Conservation (phyloP, 495 filamentous ascomycete species). For the Podospora pseudopauciseta region DNA sequence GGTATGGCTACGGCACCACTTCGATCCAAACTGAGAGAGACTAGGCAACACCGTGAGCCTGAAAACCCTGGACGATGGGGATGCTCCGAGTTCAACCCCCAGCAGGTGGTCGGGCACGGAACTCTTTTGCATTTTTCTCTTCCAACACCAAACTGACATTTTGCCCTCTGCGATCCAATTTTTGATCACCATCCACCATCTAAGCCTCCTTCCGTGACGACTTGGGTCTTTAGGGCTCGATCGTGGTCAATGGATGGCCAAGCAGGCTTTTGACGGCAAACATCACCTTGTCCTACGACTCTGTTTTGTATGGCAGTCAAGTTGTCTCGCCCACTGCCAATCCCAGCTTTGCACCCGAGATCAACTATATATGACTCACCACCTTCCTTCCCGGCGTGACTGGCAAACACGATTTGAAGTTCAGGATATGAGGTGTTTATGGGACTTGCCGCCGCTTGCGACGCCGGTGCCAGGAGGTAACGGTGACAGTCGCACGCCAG, state of each 20-base stretch:
- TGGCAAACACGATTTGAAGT: background rate
- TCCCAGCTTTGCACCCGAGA: background rate
- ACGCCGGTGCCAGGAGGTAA: background rate
- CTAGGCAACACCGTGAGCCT: background rate
- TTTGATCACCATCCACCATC: background rate
- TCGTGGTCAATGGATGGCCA: background rate
- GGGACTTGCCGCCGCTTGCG: background rate
- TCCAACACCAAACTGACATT: background rate
- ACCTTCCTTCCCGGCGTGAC: background rate
- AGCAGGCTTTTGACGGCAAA: background rate
- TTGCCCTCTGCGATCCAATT: background rate
- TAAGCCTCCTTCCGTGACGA: background rate
- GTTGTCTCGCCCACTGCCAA: background rate
- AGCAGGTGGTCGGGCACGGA: too few relatives aligned
- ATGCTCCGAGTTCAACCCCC: background rate
- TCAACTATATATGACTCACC: background rate
- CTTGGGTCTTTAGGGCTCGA: background rate
- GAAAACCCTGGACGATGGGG: background rate
- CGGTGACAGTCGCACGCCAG: conserved; percentile 4
- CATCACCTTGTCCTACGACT: background rate
- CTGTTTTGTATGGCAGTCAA: background rate
- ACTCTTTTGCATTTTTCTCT: background rate
- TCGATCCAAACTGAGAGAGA: background rate
- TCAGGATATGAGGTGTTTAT: background rate
- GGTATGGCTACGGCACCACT: background rate